Conservation (phyloP, 805 yeast species). For the Kluyveromyces wickerhamii region DNA sequence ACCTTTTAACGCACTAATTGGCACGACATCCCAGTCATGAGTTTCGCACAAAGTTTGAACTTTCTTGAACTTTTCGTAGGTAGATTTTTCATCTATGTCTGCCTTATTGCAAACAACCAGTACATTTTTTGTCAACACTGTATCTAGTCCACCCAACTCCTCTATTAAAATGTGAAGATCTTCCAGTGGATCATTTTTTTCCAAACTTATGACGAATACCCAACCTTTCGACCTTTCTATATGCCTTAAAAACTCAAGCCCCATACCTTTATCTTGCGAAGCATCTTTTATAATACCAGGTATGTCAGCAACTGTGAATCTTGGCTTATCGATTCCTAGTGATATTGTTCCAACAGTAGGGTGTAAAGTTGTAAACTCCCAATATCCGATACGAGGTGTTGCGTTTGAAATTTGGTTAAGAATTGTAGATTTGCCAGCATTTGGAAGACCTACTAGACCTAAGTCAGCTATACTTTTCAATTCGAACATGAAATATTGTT, state of each 20-base stretch:
- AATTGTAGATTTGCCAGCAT: conserved; percentile 92
- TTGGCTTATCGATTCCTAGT: conserved; percentile 49
- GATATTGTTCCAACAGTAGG: conserved; percentile 88
- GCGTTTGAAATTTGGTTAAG: conserved; percentile 84
- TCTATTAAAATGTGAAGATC: conserved; percentile 56
- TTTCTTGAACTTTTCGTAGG: conserved; percentile 38
- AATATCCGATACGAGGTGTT: conserved; percentile 85
- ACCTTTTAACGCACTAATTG: conserved; percentile 71
- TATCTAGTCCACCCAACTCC: conserved; percentile 59
- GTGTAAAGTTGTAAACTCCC: conserved; percentile 92
- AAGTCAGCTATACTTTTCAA: conserved; percentile 84
- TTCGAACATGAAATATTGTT: conserved; percentile 66
- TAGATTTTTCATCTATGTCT: conserved; percentile 45
- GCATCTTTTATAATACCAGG: conserved; percentile 96
- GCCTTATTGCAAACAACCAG: conserved; percentile 93
- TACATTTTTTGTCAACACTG: conserved; percentile 53
- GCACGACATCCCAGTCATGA: conserved; percentile 60
- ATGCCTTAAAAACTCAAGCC: conserved; percentile 84
- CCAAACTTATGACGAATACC: conserved; percentile 79
- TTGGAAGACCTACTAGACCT: conserved; percentile 92
- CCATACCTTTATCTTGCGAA: conserved; percentile 79
- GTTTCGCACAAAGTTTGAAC: conserved; percentile 40
- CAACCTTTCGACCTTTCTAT: conserved; percentile 87
- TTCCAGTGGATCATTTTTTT: conserved; percentile 51
- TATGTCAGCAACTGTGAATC: conserved; percentile 91